Conservation (phyloP, 371 early-diverging fungal genomes). For the Mortierella polycephala region DNA sequence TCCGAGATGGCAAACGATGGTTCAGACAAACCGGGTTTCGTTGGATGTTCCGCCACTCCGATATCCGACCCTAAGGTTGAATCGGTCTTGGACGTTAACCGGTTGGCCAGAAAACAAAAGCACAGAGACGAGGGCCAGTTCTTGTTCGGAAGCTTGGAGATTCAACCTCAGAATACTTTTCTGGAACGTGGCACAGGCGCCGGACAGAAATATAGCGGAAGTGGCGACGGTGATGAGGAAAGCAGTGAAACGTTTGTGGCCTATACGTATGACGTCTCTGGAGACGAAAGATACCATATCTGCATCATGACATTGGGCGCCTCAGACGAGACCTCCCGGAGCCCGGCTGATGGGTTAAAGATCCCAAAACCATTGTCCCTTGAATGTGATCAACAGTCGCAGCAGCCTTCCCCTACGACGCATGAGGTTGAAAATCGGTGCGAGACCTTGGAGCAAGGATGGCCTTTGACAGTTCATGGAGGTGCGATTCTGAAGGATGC, state of each 20-base stretch:
- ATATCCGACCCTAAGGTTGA: constrained; percentile 4
- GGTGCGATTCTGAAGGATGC: constrained; percentile 51
- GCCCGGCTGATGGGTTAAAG: background rate
- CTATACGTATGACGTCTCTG: constrained; percentile 55
- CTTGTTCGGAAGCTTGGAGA: constrained; percentile 32
- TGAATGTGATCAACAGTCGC: background rate
- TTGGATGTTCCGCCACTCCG: constrained; percentile 7
- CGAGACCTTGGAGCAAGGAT: constrained; percentile 1
- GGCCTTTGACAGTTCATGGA: too few species aligned
- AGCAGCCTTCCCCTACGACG: background rate
- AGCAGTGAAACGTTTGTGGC: constrained; percentile 41
- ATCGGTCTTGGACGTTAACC: constrained; percentile 30
- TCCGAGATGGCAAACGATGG: background rate
- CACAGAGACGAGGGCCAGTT: constrained; percentile 11
- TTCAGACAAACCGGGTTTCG: background rate
- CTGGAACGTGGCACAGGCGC: background rate
- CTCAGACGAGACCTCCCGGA: background rate
- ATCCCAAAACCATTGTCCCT: too few species aligned
- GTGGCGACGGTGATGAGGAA: too few species aligned
- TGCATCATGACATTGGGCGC: constrained; percentile 18
- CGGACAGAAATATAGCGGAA: background rate
- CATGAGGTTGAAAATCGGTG: background rate
- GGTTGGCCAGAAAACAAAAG: constrained; percentile 10
- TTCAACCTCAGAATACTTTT: constrained; percentile 28
- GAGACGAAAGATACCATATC: constrained; percentile 57